These are phyloP conservation scores for Lasiosphaeris hirsuta DNA, from an alignment of 495 filamentous ascomycete genomes.

Conservation along the genomic window DNA sequence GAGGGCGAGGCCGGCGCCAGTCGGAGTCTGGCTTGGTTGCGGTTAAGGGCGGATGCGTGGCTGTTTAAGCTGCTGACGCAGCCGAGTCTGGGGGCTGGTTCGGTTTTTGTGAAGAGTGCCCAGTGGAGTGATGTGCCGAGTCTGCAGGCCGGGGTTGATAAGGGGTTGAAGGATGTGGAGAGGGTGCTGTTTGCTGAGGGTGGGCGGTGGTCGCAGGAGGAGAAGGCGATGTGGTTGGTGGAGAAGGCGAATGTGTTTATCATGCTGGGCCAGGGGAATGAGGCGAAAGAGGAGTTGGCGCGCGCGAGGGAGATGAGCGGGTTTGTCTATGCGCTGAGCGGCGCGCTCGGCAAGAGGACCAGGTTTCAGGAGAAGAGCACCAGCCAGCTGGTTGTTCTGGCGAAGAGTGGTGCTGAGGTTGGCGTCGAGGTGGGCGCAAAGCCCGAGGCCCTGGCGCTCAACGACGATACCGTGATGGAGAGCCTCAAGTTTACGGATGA, in stretches of 20 bases:
- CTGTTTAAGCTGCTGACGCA: slow-evolving; percentile 88
- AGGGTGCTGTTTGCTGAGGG: slow-evolving; percentile 28
- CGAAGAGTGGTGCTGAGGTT: slow-evolving; percentile 55
- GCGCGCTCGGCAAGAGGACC: slow-evolving; percentile 84
- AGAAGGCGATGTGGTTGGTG: slow-evolving; percentile 63
- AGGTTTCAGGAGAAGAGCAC: slow-evolving; percentile 86
- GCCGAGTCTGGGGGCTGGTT: slow-evolving; percentile 55
- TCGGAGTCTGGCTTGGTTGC: slow-evolving; percentile 43
- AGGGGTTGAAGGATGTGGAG: slow-evolving; percentile 43
- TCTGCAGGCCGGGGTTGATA: slow-evolving; percentile 48
- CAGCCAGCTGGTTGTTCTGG: slow-evolving; percentile 89
- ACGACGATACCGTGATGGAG: slow-evolving; percentile 93
- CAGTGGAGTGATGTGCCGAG: slow-evolving; percentile 49
- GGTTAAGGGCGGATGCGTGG: slow-evolving; percentile 71
- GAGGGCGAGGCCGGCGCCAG: slow-evolving; percentile 6
- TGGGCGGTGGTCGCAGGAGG: slow-evolving; percentile 29
- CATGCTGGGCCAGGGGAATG: slow-evolving; percentile 77
- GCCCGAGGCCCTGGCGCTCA: slow-evolving; percentile 69
- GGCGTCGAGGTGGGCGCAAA: slow-evolving; percentile 18
- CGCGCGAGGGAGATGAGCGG: slow-evolving; percentile 58
- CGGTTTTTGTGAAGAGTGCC: slow-evolving; percentile 37
- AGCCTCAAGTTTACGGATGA: slow-evolving; percentile 70
- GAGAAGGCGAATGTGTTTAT: slow-evolving; percentile 81
- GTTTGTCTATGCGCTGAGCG: slow-evolving; percentile 82
- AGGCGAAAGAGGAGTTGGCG: slow-evolving; percentile 67